These are phyloP conservation scores for Fomitopsis serialis DNA, from an alignment of 768 basidiomycete species.

Conservation along the genomic window DNA sequence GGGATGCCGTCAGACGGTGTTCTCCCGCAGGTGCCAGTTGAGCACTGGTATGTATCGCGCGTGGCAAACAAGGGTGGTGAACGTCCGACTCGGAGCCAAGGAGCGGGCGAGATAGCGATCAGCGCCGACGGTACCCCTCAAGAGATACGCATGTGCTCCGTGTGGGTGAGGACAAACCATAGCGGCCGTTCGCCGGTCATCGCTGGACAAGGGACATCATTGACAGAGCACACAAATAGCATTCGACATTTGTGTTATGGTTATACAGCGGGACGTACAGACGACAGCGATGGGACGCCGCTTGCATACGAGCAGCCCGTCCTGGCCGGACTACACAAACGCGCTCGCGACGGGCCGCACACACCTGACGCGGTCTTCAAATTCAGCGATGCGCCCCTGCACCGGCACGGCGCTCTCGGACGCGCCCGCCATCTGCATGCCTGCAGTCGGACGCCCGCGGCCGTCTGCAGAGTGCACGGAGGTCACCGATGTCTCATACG, in stretches of 20 bases:
- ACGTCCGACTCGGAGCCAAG: no score
- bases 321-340: background rate
- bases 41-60: no score
- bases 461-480: background rate
- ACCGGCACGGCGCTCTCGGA: slow-evolving; percentile 10
- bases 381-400: slow-evolving; percentile 13
- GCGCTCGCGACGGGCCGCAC: slow-evolving; percentile 3
- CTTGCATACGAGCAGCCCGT: background rate
- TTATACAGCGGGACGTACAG: background rate
- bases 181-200: no score
- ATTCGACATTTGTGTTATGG: no score
- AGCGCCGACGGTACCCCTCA: no score
- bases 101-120: no score
- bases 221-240: background rate
- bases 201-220: no score
- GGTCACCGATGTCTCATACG: background rate
- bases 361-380: slow-evolving; percentile 10
- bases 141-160: no score
- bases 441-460: slow-evolving; percentile 1
- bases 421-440: background rate
- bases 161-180: no score
- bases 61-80: no score
- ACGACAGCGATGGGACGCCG: background rate
- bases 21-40: no score
- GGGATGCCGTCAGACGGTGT: no score